Base-by-base conservation (phyloP, 495 filamentous ascomycete species). In the Penicillium goetzii region DNA sequence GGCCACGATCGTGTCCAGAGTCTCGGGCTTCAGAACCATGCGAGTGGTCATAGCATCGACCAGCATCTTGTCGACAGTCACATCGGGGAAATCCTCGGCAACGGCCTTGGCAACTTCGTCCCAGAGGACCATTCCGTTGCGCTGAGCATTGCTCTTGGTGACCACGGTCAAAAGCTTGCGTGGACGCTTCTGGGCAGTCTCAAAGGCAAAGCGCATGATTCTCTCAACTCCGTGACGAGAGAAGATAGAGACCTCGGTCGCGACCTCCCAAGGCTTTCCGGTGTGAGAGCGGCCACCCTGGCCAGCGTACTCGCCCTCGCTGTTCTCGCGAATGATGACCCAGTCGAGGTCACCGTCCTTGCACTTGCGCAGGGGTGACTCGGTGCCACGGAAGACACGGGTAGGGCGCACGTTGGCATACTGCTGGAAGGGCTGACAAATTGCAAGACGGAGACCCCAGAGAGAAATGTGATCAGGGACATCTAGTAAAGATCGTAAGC, bases 41-140 rank as follows among this genome's bases (percentile, higher is more conserved):
- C 82, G 68, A 32, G 79, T 78, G 9, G 84, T 86, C 84, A 86
- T 86, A 17, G 84, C 83, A 72, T 86, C 84, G 49, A 86, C 84
- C 26, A 86, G 72, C 84, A 86, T 86, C 72, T 84, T 86, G 54
- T 86, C 83, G 26, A 76, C 70, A 58, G 77, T 76, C 26, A 85
- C 83, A 61, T 84, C 80, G 8, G 82, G 83, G 63, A 81, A 86
- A 3, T 85, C 80, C 62, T 58, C 66, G 1, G 78, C 78, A 21
- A 85, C 77, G 6, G 68, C 60, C 49, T 70, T 68, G 7, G 83
- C 82, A 14, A 85, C 76, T 63, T 83, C 77, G 70, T 86, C 84
- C 83, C 84, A 85, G 21, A 85, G 67, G 15, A 86, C 84, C 82
- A 86, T 81, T 0, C 84, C 84, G 64, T 84, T 82, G 3, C 82